phyloP scores from a whole-genome alignment of 2,329 filamentous ascomycete species.

The Neonectria neomacrospora region DNA sequence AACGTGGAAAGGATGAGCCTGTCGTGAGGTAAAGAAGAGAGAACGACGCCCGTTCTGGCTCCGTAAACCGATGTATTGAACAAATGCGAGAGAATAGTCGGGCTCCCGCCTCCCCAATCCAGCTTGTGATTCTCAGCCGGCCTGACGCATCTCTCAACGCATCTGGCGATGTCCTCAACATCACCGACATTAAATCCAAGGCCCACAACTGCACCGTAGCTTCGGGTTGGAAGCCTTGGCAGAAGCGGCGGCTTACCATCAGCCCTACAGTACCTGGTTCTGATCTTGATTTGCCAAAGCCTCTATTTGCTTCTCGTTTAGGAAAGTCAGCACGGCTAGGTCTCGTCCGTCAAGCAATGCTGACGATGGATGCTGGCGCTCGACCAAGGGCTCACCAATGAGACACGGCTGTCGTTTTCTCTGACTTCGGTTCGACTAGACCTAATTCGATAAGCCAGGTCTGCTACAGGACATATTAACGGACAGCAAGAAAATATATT shows the following conservation, averaged over 20 bases:
- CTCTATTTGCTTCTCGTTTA: neutral
- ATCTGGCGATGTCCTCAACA: neutral
- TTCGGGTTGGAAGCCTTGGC: neutral
- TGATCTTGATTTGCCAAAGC: neutral
- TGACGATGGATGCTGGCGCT: neutral
- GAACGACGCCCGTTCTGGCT: too few relatives aligned
- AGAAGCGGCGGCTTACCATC: neutral
- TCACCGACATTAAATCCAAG: neutral
- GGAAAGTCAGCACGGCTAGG: slow-evolving; percentile 2
- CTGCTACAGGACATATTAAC: neutral
- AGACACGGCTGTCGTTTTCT: neutral
- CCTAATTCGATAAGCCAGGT: too few relatives aligned
- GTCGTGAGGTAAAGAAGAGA: neutral
- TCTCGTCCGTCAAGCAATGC: neutral
- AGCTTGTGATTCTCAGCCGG: neutral
- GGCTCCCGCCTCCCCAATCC: too few relatives aligned
- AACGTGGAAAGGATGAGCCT: neutral
- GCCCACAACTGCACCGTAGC: neutral
- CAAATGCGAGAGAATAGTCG: neutral
- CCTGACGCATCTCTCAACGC: too few relatives aligned
- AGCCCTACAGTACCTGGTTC: neutral
- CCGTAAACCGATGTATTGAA: neutral
- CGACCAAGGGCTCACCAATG: neutral
- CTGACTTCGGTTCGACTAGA: too few relatives aligned
- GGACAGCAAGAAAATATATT: neutral